These are phyloP conservation scores for Ogataea corticis DNA, from an alignment of 805 yeast species.

Conservation along the genomic window DNA sequence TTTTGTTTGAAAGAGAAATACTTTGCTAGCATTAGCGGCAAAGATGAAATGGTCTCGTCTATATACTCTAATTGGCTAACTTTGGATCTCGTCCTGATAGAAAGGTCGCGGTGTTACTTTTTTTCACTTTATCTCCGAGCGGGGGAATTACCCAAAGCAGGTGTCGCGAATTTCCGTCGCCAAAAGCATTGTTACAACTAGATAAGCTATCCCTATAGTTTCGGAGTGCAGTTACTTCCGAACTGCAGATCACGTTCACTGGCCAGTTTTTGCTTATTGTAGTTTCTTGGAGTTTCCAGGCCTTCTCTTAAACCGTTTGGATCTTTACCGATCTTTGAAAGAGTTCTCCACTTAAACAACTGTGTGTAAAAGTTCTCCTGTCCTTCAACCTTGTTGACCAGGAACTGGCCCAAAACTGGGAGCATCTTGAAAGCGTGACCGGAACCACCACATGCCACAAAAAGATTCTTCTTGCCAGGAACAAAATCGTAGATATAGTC, in stretches of 20 bases:
- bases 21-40: too few relatives aligned
- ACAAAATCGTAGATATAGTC: conserved; percentile 35
- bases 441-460: conserved; percentile 38
- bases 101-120: not conserved
- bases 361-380: conserved; percentile 32
- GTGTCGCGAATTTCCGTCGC: not conserved
- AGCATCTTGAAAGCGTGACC: conserved; percentile 39
- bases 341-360: conserved; percentile 37
- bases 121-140: not conserved
- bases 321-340: conserved; percentile 26
- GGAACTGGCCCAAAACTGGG: conserved; percentile 34
- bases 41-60: too few relatives aligned
- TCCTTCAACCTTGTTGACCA: conserved; percentile 37
- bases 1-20: too few relatives aligned
- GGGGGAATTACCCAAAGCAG: not conserved
- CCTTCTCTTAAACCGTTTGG: conserved; percentile 33
- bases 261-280: conserved; percentile 22
- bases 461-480: conserved; percentile 30
- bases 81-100: not conserved
- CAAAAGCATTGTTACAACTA: not conserved
- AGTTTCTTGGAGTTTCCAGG: conserved; percentile 19
- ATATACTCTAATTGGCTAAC: too few relatives aligned
- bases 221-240: conserved; percentile 2
- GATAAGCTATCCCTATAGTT: not conserved
- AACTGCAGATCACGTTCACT: conserved; percentile 15